Conservation (phyloP, 148 eudicot genomes). For the Rhododendron ovatum region DNA sequence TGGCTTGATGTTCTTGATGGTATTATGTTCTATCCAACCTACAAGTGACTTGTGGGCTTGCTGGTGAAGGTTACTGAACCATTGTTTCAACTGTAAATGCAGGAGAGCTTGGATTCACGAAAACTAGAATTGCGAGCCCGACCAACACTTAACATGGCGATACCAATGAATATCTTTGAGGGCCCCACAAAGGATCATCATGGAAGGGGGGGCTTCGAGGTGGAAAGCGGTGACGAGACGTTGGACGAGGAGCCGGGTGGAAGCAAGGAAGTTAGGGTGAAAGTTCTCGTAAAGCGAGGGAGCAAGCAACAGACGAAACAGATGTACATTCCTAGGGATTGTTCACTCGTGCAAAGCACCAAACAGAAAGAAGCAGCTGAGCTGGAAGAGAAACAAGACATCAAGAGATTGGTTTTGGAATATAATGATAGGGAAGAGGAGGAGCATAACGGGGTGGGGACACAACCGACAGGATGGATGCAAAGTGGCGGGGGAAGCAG, state of each 20-base stretch:
- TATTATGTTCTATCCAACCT: neutral
- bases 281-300: conserved; percentile 92
- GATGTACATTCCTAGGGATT: conserved; percentile 90
- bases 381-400: conserved; percentile 96
- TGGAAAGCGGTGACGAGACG: conserved; percentile 84
- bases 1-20: neutral
- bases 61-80: neutral
- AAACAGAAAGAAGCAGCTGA: conserved; percentile 98
- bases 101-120: conserved; percentile 95
- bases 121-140: conserved; percentile 76
- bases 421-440: conserved; percentile 97
- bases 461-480: conserved; percentile 45
- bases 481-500: conserved; percentile 58
- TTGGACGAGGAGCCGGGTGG: conserved; percentile 76
- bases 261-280: conserved; percentile 73
- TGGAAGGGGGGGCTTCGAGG: conserved; percentile 59
- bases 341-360: conserved; percentile 81
- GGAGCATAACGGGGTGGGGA: conserved; percentile 61
- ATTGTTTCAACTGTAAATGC: conserved; percentile 16
- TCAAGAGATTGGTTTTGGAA: conserved; percentile 85
- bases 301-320: conserved; percentile 90
- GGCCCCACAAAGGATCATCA: conserved; percentile 68
- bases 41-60: neutral
- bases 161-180: conserved; percentile 87
- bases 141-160: conserved; percentile 84